These are phyloP conservation scores for Tausonia pullulans DNA, from an alignment of 1,284 basidiomycete genomes.

Conservation along the genomic window DNA sequence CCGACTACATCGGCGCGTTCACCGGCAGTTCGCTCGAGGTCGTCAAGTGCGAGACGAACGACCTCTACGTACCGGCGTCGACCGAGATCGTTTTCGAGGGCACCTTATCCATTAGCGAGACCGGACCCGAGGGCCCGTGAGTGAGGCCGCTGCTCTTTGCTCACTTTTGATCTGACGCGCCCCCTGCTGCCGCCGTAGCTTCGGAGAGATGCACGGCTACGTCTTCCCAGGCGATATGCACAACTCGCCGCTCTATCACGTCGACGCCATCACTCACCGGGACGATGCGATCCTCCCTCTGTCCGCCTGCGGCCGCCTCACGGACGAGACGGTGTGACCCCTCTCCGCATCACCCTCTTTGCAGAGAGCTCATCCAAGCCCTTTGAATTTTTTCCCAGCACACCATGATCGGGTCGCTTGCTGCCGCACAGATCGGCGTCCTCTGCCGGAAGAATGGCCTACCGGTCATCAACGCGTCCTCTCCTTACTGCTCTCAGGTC, in stretches of 20 bases:
- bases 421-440: slow-evolving; percentile 12
- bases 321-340: slow-evolving; percentile 15
- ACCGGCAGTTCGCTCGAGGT: slow-evolving; percentile 10
- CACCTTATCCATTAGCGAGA: slow-evolving; percentile 11
- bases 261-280: slow-evolving; percentile 17
- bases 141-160: neutral
- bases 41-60: slow-evolving; percentile 17
- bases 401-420: slow-evolving; percentile 17
- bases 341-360: neutral
- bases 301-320: slow-evolving; percentile 16
- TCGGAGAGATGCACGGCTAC: slow-evolving; percentile 16
- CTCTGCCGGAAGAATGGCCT: slow-evolving; percentile 12
- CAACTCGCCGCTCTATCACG: slow-evolving; percentile 11
- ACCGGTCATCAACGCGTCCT: slow-evolving; percentile 6
- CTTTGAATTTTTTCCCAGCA: neutral
- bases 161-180: neutral
- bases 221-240: slow-evolving; percentile 18
- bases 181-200: neutral
- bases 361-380: neutral
- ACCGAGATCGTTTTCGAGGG: slow-evolving; percentile 17
- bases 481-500: slow-evolving; percentile 13
- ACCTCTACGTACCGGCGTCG: slow-evolving; percentile 12
- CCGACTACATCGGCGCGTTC: slow-evolving; percentile 16
- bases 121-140: slow-evolving; percentile 13
- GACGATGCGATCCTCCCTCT: slow-evolving; percentile 16